Conservation (phyloP, 495 filamentous ascomycete species). For the Podospora pseudoanserina region DNA sequence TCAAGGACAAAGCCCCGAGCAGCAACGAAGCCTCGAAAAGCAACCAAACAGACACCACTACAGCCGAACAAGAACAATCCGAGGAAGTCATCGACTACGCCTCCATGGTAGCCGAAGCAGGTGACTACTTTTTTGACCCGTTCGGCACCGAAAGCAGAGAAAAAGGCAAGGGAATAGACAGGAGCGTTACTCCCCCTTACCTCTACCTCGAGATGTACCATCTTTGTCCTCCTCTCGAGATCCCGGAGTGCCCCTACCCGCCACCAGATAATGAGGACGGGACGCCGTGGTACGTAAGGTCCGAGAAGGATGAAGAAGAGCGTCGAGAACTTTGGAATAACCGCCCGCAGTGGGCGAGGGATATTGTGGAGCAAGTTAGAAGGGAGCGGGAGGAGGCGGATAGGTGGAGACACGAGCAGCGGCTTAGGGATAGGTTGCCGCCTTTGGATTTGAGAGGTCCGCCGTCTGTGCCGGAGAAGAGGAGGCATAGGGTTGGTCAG, state of each 20-base stretch:
- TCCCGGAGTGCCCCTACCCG: too few species aligned
- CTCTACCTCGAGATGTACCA: background rate
- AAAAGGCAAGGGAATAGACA: background rate
- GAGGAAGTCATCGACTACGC: background rate
- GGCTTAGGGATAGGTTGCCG: background rate
- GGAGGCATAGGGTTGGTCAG: background rate
- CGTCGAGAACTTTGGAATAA: too few species aligned
- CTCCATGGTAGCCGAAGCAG: background rate
- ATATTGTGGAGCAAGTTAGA: too few species aligned
- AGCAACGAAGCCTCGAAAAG: too few species aligned
- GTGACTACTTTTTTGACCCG: background rate
- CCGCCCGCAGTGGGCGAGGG: too few species aligned
- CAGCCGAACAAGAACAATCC: background rate
- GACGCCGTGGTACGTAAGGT: too few species aligned
- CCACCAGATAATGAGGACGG: too few species aligned
- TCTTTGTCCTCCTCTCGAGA: too few species aligned
- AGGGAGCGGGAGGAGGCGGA: too few species aligned
- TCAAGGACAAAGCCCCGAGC: too few species aligned
- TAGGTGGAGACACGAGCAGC: background rate
- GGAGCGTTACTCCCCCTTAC: background rate
- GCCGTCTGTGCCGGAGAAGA: background rate
- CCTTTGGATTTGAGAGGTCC: background rate
- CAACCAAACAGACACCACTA: background rate
- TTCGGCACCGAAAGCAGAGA: background rate
- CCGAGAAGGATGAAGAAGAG: too few species aligned